Percentiles rank a stretch among this genome's conserved stretches.
These are phyloP conservation scores for Xylaria curta DNA, from an alignment of 495 filamentous ascomycete species.

Conservation along the genomic window DNA sequence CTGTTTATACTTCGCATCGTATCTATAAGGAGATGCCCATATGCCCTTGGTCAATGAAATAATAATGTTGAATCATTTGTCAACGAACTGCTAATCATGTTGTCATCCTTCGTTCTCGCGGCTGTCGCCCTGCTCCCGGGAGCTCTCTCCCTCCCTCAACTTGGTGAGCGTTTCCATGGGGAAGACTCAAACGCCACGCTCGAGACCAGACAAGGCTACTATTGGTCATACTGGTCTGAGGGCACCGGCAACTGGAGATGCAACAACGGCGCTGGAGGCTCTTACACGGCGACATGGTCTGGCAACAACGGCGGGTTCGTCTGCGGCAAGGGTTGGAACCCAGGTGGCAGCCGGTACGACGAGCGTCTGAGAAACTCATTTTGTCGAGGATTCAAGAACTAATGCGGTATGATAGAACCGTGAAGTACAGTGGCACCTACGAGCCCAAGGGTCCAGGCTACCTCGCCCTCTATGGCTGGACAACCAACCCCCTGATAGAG, in stretches of 20 bases:
- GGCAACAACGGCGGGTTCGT: constrained; percentile 64
- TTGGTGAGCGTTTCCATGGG: constrained; percentile 45
- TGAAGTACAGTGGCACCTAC: constrained; percentile 63
- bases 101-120: constrained; percentile 47
- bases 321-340: constrained; percentile 66
- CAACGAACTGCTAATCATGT: constrained; percentile 35
- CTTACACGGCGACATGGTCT: constrained; percentile 60
- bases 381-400: background rate
- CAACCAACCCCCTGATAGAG: constrained; percentile 66
- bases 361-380: background rate
- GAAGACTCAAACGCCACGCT: constrained; percentile 41
- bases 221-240: constrained; percentile 67
- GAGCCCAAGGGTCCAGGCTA: constrained; percentile 64
- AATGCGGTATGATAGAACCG: constrained; percentile 45
- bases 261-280: constrained; percentile 56
- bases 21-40: background rate
- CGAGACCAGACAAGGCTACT: constrained; percentile 55
- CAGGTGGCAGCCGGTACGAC: constrained; percentile 43
- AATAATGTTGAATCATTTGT: background rate
- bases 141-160: constrained; percentile 48
- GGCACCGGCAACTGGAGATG: constrained; percentile 58
- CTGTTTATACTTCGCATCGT: background rate
- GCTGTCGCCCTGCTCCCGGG: constrained; percentile 44
- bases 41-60: constrained; percentile 2
- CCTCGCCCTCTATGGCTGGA: constrained; percentile 70